Evolutionary conservation across 768 basidiomycete genomes (phyloP).

Genomic region (Chlorophyllum brunneum): DNA sequence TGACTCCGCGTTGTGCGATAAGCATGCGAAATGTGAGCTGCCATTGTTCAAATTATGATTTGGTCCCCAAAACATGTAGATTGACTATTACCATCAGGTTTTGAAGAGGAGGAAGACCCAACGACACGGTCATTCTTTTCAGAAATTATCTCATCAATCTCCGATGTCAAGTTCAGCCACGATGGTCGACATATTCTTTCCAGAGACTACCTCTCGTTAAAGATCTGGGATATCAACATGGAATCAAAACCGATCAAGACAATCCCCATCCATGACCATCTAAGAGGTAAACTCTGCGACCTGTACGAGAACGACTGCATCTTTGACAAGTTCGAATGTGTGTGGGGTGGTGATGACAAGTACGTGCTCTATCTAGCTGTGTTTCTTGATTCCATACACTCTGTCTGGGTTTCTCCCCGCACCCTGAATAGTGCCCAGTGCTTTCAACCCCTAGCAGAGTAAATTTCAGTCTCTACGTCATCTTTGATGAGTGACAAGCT

Average conservation of each 20-base stretch:
- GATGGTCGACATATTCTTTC: constrained; percentile 97
- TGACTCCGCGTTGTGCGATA: constrained; percentile 94
- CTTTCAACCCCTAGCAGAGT: not conserved
- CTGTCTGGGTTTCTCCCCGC: constrained; percentile 7
- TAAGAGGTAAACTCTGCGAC: constrained; percentile 96
- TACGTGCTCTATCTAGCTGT: constrained; percentile 43
- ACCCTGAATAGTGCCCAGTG: constrained; percentile 1
- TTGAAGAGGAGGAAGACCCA: constrained; percentile 98
- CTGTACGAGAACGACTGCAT: constrained; percentile 99
- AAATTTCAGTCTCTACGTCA: constrained; percentile 16
- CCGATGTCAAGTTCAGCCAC: constrained; percentile 98
- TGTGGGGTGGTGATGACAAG: constrained; percentile 96
- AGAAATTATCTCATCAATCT: constrained; percentile 99
- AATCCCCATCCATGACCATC: constrained; percentile 97
- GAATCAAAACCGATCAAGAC: constrained; percentile 95
- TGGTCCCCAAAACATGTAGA: constrained; percentile 8
- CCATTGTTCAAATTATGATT: constrained; percentile 4
- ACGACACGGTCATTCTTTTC: constrained; percentile 98
- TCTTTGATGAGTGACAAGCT: constrained; percentile 11
- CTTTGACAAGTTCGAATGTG: constrained; percentile 99
- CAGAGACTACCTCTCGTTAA: constrained; percentile 94
- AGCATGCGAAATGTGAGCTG: constrained; percentile 88
- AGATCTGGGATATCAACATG: constrained; percentile 99
- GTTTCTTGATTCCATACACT: constrained; percentile 10
- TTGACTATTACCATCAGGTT: constrained; percentile 51